Conservation (phyloP, 306 rosid species). For the Cajanus cajan region DNA sequence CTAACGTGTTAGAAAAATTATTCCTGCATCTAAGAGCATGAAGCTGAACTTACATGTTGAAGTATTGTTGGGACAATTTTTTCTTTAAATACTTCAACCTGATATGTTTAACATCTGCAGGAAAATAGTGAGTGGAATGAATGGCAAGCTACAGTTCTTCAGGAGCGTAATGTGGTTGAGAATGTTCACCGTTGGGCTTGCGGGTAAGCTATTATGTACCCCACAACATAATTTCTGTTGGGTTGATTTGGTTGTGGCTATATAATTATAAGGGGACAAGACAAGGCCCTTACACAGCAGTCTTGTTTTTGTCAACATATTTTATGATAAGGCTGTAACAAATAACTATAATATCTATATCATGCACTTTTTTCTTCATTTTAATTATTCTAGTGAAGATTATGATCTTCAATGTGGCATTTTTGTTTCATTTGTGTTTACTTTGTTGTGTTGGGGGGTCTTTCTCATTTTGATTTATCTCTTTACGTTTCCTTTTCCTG, state of each 20-base stretch:
- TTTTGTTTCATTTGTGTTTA: background rate
- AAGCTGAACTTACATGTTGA: conserved; percentile 18
- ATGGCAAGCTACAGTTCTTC: conserved; percentile 82
- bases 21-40: background rate
- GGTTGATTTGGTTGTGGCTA: conserved; percentile 16
- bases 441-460: background rate
- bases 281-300: background rate
- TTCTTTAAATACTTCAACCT: conserved; percentile 12
- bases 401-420: background rate
- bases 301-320: conserved; percentile 9
- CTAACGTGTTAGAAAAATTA: background rate
- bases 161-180: conserved; percentile 88
- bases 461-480: background rate
- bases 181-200: conserved; percentile 94
- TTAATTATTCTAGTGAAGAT: background rate
- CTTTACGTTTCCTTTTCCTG: conserved; percentile 18
- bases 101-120: conserved; percentile 44
- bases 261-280: background rate
- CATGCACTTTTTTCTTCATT: background rate
- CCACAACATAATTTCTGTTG: background rate
- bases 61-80: background rate
- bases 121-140: conserved; percentile 83
- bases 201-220: conserved; percentile 58
- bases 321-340: background rate
- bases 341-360: background rate